Percentiles rank a stretch among this genome's conserved stretches.
These are phyloP conservation scores for Lactifluus pinguis DNA, from an alignment of 768 basidiomycete species.

Conservation along the genomic window DNA sequence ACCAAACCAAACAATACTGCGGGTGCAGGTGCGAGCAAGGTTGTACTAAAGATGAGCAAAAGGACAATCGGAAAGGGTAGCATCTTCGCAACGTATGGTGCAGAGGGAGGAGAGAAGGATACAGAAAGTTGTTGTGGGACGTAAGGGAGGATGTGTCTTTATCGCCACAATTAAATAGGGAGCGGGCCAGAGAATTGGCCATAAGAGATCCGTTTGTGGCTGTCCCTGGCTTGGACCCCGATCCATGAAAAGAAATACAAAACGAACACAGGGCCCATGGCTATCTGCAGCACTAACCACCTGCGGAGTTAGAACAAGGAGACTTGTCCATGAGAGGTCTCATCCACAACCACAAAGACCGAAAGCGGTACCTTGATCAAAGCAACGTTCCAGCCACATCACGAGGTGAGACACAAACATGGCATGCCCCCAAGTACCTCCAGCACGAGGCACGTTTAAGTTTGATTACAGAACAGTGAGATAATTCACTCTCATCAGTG, in stretches of 20 bases:
- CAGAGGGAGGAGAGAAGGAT: background rate
- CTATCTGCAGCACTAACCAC: background rate
- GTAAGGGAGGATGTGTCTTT: background rate
- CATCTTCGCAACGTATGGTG: conserved; percentile 1
- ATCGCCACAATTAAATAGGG: conserved; percentile 6
- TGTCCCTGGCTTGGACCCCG: conserved; percentile 4
- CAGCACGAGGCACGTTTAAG: background rate
- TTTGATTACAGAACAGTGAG: background rate
- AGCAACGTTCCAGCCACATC: background rate
- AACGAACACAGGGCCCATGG: background rate
- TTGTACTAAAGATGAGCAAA: conserved; percentile 2
- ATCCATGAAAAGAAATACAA: background rate
- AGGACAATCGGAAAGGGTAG: conserved; percentile 8
- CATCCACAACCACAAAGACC: conserved; percentile 10
- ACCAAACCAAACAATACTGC: background rate
- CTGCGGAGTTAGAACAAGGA: conserved; percentile 7
- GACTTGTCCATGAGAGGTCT: background rate
- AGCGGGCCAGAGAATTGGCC: background rate
- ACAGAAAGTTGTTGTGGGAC: background rate
- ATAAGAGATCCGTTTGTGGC: conserved; percentile 5
- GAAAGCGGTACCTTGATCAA: background rate
- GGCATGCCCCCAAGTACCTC: background rate
- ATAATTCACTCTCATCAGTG: background rate
- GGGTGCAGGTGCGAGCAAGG: conserved; percentile 3
- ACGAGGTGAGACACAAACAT: background rate